These are phyloP conservation scores for Penicillium janthinellum DNA, from an alignment of 2,329 filamentous ascomycete genomes.

Conservation along the genomic window DNA sequence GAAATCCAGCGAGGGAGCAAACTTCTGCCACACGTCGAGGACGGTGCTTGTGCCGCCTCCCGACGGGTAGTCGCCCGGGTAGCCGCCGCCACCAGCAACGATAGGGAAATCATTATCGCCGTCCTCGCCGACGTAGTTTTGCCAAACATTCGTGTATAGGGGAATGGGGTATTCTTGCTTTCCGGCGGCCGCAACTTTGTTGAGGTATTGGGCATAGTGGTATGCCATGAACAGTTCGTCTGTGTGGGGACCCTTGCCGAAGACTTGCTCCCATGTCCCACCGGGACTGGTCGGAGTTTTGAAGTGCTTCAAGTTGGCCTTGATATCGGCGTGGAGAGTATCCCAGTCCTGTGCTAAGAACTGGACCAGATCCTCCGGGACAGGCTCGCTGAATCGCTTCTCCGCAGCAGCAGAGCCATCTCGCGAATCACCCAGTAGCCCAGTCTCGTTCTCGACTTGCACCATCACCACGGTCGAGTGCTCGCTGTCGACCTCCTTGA, in stretches of 20 bases:
- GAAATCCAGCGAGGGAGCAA: constrained; percentile 50
- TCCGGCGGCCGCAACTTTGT: constrained; percentile 46
- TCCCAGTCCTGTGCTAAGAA: constrained; percentile 25
- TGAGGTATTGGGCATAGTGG: constrained; percentile 46
- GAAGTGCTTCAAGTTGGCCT: constrained; percentile 31
- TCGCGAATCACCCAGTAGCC: constrained; percentile 55
- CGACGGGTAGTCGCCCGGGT: constrained; percentile 52
- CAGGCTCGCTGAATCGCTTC: constrained; percentile 41
- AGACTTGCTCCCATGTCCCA: constrained; percentile 44
- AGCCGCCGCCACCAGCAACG: constrained; percentile 46
- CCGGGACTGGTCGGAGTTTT: constrained; percentile 17
- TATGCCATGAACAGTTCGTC: constrained; percentile 56
- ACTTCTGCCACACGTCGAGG: constrained; percentile 49
- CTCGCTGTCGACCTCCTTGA: constrained; percentile 48
- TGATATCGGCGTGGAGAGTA: constrained; percentile 26
- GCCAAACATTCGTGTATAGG: constrained; percentile 52
- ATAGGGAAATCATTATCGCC: constrained; percentile 32
- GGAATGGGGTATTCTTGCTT: constrained; percentile 47
- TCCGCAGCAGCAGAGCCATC: constrained; percentile 50
- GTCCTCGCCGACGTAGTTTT: constrained; percentile 43
- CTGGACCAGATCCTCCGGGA: constrained; percentile 41
- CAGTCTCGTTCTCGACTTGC: constrained; percentile 60
- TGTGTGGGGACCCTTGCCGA: constrained; percentile 40
- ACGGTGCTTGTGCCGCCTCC: constrained; percentile 48
- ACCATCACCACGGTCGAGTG: constrained; percentile 58